phyloP scores from a whole-genome alignment of 306 rosid genomes.

The Ziziphus jujuba region DNA sequence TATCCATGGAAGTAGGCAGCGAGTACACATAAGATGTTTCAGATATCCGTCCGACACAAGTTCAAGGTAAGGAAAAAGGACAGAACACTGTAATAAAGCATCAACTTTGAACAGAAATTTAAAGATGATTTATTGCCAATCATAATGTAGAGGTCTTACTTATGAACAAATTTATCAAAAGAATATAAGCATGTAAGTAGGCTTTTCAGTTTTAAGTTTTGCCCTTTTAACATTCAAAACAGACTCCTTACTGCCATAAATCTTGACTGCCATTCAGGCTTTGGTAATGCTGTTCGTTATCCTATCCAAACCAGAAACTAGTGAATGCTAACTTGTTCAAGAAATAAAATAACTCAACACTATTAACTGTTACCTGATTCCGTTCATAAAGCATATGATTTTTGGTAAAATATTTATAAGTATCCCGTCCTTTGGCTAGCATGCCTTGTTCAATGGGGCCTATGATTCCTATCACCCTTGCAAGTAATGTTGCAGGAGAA shows the following conservation, averaged over 20 bases:
- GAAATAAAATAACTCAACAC: conserved; percentile 11
- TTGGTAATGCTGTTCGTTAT: neutral
- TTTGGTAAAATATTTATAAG: conserved; percentile 86
- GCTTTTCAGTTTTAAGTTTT: too few species aligned
- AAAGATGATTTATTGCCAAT: too few species aligned
- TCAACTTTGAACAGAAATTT: too few species aligned
- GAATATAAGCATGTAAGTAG: too few species aligned
- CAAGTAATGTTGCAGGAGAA: conserved; percentile 93
- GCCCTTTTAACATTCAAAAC: too few species aligned
- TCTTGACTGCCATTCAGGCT: neutral
- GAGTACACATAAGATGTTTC: neutral
- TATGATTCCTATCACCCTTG: conserved; percentile 88
- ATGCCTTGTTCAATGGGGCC: conserved; percentile 80
- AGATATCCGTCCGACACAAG: too few species aligned
- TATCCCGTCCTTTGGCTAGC: conserved; percentile 95
- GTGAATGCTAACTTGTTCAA: conserved; percentile 2
- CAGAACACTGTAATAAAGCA: neutral
- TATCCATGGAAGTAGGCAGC: neutral
- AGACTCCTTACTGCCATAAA: too few species aligned
- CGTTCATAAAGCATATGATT: conserved; percentile 99
- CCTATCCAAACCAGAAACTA: neutral
- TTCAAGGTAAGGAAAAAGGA: neutral
- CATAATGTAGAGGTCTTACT: too few species aligned
- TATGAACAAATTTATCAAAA: too few species aligned
- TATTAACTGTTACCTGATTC: conserved; percentile 65